Evolutionary conservation across 2,329 filamentous ascomycete genomes (phyloP).

Genomic region (Xylaria polymorpha): DNA sequence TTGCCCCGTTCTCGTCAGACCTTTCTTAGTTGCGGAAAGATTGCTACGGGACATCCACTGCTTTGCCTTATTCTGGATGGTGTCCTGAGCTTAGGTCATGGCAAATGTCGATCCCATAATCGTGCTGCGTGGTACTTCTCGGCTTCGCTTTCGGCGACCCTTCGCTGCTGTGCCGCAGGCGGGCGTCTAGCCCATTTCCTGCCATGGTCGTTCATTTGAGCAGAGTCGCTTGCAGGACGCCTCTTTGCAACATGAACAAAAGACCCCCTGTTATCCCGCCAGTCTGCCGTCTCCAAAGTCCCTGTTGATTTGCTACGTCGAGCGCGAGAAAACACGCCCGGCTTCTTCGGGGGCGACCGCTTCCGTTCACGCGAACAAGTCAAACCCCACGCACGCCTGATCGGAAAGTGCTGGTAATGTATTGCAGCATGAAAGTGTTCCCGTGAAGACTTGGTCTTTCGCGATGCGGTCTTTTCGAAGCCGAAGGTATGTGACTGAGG

Average conservation of each 20-base stretch:
- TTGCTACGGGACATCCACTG: constrained; percentile 8
- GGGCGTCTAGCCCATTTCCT: constrained; percentile 30
- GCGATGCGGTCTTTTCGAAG: background rate
- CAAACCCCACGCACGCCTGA: background rate
- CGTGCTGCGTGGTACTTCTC: constrained; percentile 39
- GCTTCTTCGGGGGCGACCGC: constrained; percentile 7
- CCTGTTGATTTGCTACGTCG: constrained; percentile 21
- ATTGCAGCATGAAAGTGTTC: background rate
- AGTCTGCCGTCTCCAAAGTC: constrained; percentile 22
- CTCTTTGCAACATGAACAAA: constrained; percentile 25
- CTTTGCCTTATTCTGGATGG: constrained; percentile 21
- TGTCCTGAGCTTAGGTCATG: constrained; percentile 17
- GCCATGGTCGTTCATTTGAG: constrained; percentile 33
- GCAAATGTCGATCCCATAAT: constrained; percentile 43
- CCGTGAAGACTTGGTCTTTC: background rate
- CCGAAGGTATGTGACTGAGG: background rate
- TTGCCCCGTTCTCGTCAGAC: constrained; percentile 10
- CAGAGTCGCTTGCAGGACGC: constrained; percentile 24
- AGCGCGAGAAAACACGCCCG: constrained; percentile 1
- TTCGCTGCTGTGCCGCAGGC: constrained; percentile 37
- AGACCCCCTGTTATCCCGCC: constrained; percentile 32
- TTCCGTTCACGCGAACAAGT: background rate
- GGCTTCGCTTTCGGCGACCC: constrained; percentile 24
- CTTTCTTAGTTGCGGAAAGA: constrained; percentile 9
- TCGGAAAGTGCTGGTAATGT: background rate